phyloP scores from a whole-genome alignment of 2,329 filamentous ascomycete genomes.

The Waltergamsia citrina region DNA sequence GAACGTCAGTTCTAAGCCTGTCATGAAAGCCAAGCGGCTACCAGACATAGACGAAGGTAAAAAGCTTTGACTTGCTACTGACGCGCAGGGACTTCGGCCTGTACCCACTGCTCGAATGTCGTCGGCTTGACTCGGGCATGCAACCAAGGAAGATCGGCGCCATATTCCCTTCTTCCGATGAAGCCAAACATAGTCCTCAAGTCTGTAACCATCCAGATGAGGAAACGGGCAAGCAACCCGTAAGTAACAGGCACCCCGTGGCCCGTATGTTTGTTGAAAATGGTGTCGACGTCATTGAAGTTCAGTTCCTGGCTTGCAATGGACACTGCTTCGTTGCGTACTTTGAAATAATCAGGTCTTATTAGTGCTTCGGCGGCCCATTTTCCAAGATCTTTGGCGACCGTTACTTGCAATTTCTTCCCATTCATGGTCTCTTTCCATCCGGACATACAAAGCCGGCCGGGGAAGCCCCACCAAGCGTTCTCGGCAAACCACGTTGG shows the following conservation, averaged over 20 bases:
- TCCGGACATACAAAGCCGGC: not conserved
- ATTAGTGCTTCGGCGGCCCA: not conserved
- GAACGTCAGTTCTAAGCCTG: too few species aligned
- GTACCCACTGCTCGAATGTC: not conserved
- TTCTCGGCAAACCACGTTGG: not conserved
- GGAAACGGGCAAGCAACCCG: not conserved
- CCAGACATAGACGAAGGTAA: too few species aligned
- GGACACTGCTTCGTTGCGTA: not conserved
- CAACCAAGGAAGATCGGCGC: not conserved
- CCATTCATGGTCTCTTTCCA: not conserved
- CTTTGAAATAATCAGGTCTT: not conserved
- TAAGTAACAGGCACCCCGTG: not conserved
- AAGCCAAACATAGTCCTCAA: not conserved
- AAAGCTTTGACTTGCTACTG: too few species aligned
- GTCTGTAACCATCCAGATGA: not conserved
- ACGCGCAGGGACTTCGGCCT: too few species aligned
- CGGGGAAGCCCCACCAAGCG: not conserved
- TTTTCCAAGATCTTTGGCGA: not conserved
- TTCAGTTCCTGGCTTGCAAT: not conserved
- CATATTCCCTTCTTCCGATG: not conserved
- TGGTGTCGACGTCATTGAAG: not conserved
- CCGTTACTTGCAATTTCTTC: not conserved
- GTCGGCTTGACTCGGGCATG: not conserved
- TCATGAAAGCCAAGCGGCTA: too few species aligned
- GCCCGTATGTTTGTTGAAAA: not conserved